Evolutionary conservation across 176 grass and related monocot genomes (phyloP), one percentile per base, ranked within the genome.

Genomic region (Chrysopogon serrulatus): DNA sequence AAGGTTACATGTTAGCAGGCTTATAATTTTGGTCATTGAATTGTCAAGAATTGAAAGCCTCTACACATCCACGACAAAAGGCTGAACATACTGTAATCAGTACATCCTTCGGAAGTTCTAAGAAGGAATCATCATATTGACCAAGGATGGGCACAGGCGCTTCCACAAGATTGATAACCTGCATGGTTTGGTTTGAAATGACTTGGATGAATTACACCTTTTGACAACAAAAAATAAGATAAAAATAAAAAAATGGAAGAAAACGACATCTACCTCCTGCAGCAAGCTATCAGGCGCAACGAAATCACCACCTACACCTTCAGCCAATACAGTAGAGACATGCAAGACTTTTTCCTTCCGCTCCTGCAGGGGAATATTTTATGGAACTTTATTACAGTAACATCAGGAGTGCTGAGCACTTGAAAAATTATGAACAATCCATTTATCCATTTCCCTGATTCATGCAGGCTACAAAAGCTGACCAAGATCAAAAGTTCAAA

Each of bases 151-250:
- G 86, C 83, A 91, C 36, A 76, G 96, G 96, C 0, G 87, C 87
- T 73, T 98, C 96, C 1, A 98, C 92, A 73, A 98, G 92, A 91
- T 95, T 98, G 26, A 93, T 65, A 93, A 95, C 92, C 96, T 98
- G 79, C 8, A 56, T 43, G 15, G 35, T 80, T 69, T 41, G 61
- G 30, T 79, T 83, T 48, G 16, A 70, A 81, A 89, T 66, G 48
- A 49, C 47, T 53, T 39, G 67, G 59, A 66, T 84, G 63, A 31
- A 26, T 65, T 80, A 8, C 17, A 81, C 8, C 76, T 32, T 69
- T 4, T 69, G 14, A 10, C 30, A 35, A 24, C 23, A 67, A 78
- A 81, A 34, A 43, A 61, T 41, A 66, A 6, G 37, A 74, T 30
- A 62, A 67, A 83, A 71, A 47, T 30, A 56, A 35, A 71, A 90